phyloP scores from a whole-genome alignment of 2,329 filamentous ascomycete genomes.

The Aureobasidium mangrovei region DNA sequence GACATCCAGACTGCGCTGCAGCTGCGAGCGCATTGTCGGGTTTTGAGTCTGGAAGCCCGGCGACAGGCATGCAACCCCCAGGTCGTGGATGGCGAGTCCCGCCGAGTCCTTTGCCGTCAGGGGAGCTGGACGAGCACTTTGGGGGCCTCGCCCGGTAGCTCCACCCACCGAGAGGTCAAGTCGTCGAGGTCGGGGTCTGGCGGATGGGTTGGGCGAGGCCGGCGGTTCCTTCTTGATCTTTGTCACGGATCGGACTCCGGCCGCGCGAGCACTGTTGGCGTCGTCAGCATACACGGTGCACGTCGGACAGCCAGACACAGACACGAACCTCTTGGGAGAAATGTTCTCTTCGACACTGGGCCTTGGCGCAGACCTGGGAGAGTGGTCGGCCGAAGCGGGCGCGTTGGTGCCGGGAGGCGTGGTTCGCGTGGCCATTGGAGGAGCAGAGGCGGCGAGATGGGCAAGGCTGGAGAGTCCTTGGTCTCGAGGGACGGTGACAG shows the following conservation, averaged over 20 bases:
- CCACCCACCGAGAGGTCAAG: constrained; percentile 60
- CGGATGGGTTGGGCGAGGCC: constrained; percentile 68
- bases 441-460: constrained; percentile 22
- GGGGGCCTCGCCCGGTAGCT: constrained; percentile 32
- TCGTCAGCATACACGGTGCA: constrained; percentile 21
- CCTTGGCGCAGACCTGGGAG: constrained; percentile 16
- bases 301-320: neutral
- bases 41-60: constrained; percentile 95
- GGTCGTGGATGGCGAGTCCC: constrained; percentile 75
- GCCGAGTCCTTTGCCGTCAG: constrained; percentile 67
- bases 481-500: constrained; percentile 24
- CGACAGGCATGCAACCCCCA: constrained; percentile 87
- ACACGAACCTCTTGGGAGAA: constrained; percentile 44
- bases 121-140: constrained; percentile 52
- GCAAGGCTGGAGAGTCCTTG: constrained; percentile 17
- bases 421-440: constrained; percentile 27
- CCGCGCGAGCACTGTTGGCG: constrained; percentile 15
- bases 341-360: constrained; percentile 39
- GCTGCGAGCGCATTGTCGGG: constrained; percentile 89
- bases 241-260: constrained; percentile 52
- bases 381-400: constrained; percentile 26
- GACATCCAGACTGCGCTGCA: constrained; percentile 88
- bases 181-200: constrained; percentile 66
- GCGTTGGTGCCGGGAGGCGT: constrained; percentile 30
- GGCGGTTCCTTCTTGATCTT: constrained; percentile 93